phyloP scores from a whole-genome alignment of 2,329 filamentous ascomycete species.

The Phialocephala sp. region DNA sequence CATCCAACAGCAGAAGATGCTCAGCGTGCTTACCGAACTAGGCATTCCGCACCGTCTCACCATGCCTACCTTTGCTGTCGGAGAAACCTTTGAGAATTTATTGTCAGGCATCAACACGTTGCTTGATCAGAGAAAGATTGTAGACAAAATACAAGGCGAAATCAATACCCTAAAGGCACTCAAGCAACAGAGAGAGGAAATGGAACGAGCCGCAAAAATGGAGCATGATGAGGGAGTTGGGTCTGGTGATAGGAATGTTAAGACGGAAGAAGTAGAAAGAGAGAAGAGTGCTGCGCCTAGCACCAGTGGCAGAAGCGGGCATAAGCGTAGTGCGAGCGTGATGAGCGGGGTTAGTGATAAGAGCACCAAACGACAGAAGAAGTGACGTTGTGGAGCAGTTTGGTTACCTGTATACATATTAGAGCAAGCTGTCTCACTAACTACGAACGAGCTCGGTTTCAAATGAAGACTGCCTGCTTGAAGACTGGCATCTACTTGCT shows the following conservation, averaged over 20 bases:
- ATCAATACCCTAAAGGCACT: constrained; percentile 65
- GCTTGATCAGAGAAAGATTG: constrained; percentile 74
- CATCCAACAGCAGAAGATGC: constrained; percentile 77
- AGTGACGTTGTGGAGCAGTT: constrained; percentile 33
- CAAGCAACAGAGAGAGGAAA: constrained; percentile 49
- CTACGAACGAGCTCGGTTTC: neutral
- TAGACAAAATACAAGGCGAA: constrained; percentile 78
- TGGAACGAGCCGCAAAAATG: constrained; percentile 34
- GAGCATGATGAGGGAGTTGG: constrained; percentile 26
- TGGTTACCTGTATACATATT: neutral
- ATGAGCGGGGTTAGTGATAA: constrained; percentile 72
- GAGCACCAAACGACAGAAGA: constrained; percentile 55
- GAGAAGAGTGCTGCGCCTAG: constrained; percentile 51
- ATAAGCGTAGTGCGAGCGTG: constrained; percentile 85
- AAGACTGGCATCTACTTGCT: neutral
- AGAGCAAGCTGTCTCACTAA: neutral
- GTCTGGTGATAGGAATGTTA: constrained; percentile 61
- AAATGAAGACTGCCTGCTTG: neutral
- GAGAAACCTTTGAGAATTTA: constrained; percentile 73
- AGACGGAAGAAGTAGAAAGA: constrained; percentile 50
- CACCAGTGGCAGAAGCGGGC: constrained; percentile 63
- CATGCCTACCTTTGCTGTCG: constrained; percentile 76
- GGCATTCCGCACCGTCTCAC: constrained; percentile 72
- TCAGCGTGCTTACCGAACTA: constrained; percentile 72
- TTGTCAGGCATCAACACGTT: constrained; percentile 70